Base-by-base conservation (phyloP, 352 stramenopile species). In the Pythium sp. region DNA sequence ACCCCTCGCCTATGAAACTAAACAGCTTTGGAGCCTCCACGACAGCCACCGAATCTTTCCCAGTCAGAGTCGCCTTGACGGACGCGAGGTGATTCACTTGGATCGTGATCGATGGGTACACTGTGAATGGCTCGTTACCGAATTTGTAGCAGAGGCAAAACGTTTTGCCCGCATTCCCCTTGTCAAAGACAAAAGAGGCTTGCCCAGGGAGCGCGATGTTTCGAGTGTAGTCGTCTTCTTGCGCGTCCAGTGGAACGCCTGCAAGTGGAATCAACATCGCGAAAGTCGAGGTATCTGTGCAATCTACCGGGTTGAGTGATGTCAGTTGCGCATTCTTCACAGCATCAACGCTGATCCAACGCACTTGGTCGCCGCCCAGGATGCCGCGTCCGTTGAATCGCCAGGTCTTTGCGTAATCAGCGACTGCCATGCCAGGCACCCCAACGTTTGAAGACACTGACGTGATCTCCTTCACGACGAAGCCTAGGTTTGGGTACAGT, bases 111-210 rank as follows among this genome's bases (percentile, higher is more conserved):
- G 38, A 41, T 3, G 77, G 67, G 43, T 90, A 92, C 8, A 89
- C 69, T 12, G 68, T 77, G 62, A 78, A 92, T 3, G 84, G 84
- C 22, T 92, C 81, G n/a, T 73, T 76, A 5, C 79, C 84, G 65
- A 90, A 92, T 53, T 88, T 85, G 70, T 89, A 90, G 56, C 84
- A 92, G 3, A 92, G 63, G 30, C 71, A 86, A 41, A 84, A 92
- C 0, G 64, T 83, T 12, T 85, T 86, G 5, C 84, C 81, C 22
- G 78, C 72, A 26, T 72, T 84, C 51, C 63, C 32, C 7, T 58
- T 65, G 15, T 76, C 74, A 65, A 92, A 90, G 0, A 69, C 64
- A 18, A 89, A 78, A 0, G 65, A 59, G 1, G 70, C 53, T 11
- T 64, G 34, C 3, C 68, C 61, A 5, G 60, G 32, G n/a, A 59